Evolutionary conservation across 192 early-diverging fungal species (phyloP).

Genomic region (Coemansia sp.): DNA sequence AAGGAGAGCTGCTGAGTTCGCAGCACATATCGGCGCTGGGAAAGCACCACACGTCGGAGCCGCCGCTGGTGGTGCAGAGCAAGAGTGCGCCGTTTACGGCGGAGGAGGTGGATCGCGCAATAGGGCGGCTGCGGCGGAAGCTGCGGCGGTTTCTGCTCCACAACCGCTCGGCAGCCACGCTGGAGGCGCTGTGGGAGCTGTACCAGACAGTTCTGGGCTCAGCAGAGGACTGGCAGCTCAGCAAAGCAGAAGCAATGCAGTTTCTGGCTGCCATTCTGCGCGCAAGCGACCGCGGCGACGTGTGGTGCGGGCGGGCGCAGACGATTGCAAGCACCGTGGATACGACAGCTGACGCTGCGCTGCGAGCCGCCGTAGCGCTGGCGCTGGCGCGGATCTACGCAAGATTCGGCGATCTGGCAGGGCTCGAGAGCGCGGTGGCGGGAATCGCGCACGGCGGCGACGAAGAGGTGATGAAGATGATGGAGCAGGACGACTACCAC

Average conservation of each 20-base stretch:
- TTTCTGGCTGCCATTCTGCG: conserved; percentile 35
- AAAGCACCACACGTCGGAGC: conserved; percentile 4
- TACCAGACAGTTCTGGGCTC: conserved; percentile 16
- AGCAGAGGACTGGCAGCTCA: conserved; percentile 15
- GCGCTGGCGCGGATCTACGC: conserved; percentile 25
- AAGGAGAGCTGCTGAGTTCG: conserved; percentile 3
- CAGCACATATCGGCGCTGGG: conserved; percentile 12
- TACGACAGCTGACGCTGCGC: background rate
- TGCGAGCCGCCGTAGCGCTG: conserved; percentile 8
- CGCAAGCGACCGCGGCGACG: conserved; percentile 6
- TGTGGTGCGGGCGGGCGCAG: conserved; percentile 30
- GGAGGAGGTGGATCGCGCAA: conserved; percentile 19
- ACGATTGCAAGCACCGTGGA: conserved; percentile 8
- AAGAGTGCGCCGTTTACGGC: conserved; percentile 7
- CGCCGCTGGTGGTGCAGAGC: conserved; percentile 22
- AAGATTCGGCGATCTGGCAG: conserved; percentile 33
- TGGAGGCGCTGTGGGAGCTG: conserved; percentile 37
- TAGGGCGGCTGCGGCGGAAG: conserved; percentile 26
- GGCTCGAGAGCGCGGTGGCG: conserved; percentile 6
- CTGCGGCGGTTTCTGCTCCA: conserved; percentile 25
- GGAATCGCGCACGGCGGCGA: background rate
- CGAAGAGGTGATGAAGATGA: conserved; percentile 6
- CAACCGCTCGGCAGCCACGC: conserved; percentile 22
- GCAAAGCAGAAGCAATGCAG: conserved; percentile 15
- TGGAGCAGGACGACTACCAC: conserved; percentile 13